phyloP scores from a whole-genome alignment of 495 filamentous ascomycete species.

The Aspergillus kassunensis region DNA sequence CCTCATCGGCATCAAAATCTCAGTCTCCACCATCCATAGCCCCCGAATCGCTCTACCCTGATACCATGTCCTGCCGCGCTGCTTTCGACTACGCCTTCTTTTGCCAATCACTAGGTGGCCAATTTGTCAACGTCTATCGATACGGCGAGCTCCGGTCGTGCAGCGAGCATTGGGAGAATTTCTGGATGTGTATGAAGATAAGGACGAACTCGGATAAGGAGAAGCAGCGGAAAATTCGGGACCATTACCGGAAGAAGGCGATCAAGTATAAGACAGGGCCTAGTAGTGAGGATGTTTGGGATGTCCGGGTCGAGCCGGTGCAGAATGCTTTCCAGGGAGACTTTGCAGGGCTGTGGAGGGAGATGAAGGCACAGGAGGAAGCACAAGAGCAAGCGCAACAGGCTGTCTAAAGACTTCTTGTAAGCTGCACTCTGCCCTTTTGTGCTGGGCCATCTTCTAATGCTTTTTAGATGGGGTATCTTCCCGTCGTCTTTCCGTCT shows the following conservation, averaged over 20 bases:
- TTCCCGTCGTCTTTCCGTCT: background rate
- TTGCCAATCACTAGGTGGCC: slow-evolving; percentile 87
- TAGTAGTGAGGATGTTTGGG: slow-evolving; percentile 95
- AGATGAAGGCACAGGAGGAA: slow-evolving; percentile 49
- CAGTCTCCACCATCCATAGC: slow-evolving; percentile 35
- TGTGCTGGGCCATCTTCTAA: background rate
- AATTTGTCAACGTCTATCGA: slow-evolving; percentile 84
- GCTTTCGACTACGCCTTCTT: slow-evolving; percentile 94
- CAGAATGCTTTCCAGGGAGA: slow-evolving; percentile 54
- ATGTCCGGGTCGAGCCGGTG: slow-evolving; percentile 52
- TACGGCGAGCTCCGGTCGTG: slow-evolving; percentile 71
- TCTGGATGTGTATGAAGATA: slow-evolving; percentile 95
- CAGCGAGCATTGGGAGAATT: slow-evolving; percentile 78
- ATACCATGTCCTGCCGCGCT: slow-evolving; percentile 78
- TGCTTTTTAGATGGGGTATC: slow-evolving; percentile 8
- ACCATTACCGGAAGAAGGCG: slow-evolving; percentile 69
- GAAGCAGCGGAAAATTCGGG: slow-evolving; percentile 57
- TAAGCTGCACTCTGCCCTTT: background rate
- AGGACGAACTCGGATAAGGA: slow-evolving; percentile 40
- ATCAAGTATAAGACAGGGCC: slow-evolving; percentile 66
- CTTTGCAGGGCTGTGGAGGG: slow-evolving; percentile 52
- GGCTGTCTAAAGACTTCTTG: background rate
- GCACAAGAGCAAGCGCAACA: slow-evolving; percentile 6
- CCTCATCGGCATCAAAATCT: too few relatives aligned
- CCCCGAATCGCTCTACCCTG: slow-evolving; percentile 65